Evolutionary conservation across 345 rosid genomes (phyloP).

Genomic region (Melastoma malabathricum): DNA sequence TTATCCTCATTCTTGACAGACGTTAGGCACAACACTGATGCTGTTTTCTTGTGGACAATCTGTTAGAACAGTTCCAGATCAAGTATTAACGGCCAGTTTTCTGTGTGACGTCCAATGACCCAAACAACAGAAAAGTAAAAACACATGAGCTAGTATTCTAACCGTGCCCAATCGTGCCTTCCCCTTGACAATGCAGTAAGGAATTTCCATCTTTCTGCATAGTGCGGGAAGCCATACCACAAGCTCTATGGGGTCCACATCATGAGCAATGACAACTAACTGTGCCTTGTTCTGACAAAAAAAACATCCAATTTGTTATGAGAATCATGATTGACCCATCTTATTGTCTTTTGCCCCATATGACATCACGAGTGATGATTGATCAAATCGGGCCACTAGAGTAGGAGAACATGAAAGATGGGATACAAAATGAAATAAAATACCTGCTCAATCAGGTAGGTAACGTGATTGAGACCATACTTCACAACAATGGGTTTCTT

Average conservation of each 20-base stretch:
- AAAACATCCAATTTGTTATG: not conserved
- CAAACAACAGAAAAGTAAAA: not conserved
- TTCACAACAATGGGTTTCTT: conserved; percentile 60
- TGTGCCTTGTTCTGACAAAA: conserved; percentile 51
- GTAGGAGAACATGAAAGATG: not conserved
- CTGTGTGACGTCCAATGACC: not conserved
- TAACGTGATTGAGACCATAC: conserved; percentile 52
- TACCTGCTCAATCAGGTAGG: conserved; percentile 65
- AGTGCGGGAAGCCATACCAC: conserved; percentile 44
- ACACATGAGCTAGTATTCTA: not conserved
- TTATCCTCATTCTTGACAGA: conserved; percentile 61
- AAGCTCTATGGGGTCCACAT: conserved; percentile 45
- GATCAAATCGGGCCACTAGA: not conserved
- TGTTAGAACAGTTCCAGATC: not conserved
- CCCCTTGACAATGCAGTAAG: conserved; percentile 43
- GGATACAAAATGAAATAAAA: not conserved
- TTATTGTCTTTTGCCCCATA: not conserved
- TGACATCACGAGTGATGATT: not conserved
- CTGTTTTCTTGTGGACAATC: conserved; percentile 67
- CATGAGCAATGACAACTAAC: conserved; percentile 40
- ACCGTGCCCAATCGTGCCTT: conserved; percentile 36
- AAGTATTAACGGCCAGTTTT: not conserved
- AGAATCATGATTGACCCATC: not conserved
- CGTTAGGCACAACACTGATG: conserved; percentile 57
- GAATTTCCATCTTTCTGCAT: conserved; percentile 43